phyloP scores from a whole-genome alignment of 208 protist genomes.

The Porcisia deanei region DNA sequence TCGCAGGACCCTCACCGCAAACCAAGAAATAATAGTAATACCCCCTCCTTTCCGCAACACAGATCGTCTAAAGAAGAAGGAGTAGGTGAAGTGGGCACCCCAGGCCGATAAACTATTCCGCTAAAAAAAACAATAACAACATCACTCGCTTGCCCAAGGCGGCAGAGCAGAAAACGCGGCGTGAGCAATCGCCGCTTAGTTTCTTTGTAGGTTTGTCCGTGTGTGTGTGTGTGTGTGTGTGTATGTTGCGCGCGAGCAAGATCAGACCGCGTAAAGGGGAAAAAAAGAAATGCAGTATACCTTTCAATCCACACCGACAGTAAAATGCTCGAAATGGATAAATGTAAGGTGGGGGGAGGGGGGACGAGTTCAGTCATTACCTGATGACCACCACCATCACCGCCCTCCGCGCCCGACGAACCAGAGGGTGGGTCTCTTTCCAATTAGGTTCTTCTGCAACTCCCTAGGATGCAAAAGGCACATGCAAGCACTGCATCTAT shows the following conservation, averaged over 20 bases:
- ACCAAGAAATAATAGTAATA: no score
- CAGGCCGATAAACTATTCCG: background rate
- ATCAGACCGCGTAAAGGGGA: background rate
- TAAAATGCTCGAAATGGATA: background rate
- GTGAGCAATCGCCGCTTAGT: background rate
- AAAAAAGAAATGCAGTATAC: background rate
- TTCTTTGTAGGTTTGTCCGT: background rate
- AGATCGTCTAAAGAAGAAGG: background rate
- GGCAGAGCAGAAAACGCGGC: background rate
- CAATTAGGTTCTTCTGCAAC: background rate
- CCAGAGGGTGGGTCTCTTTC: background rate
- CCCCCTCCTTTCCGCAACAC: background rate
- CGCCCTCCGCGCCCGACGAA: background rate
- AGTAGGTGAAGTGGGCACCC: background rate
- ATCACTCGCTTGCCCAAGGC: background rate
- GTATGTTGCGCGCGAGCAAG: background rate
- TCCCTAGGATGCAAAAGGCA: background rate
- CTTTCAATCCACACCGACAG: background rate
- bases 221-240: background rate
- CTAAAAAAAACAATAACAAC: no score
- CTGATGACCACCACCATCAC: background rate
- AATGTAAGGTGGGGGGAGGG: background rate
- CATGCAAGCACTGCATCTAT: background rate
- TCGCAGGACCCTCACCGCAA: background rate
- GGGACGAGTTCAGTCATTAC: background rate